Evolutionary conservation across 441 rosid genomes (phyloP).

Genomic region (Gossypium davidsonii): DNA sequence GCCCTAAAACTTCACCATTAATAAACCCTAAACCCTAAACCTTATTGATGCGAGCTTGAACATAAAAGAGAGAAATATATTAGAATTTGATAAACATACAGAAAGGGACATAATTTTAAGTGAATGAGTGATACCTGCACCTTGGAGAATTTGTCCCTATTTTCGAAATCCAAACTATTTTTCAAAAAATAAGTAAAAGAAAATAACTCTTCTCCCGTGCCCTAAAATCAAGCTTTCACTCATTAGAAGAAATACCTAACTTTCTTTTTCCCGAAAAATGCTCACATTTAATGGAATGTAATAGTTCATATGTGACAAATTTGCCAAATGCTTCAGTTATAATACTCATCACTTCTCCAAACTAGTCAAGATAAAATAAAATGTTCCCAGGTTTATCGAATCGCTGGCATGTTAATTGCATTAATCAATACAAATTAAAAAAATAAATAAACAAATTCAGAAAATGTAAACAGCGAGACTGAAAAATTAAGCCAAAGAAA

Average conservation of each 20-base stretch:
- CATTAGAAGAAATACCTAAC: not conserved
- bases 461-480: not conserved
- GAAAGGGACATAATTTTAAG: not conserved
- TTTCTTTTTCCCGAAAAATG: not conserved
- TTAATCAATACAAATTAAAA: not conserved
- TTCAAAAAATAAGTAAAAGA: not conserved
- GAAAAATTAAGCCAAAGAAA: not conserved
- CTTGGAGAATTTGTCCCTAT: not conserved
- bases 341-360: not conserved
- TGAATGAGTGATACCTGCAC: not conserved
- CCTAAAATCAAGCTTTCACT: not conserved
- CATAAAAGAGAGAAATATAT: not conserved
- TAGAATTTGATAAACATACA: not conserved
- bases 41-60: not conserved
- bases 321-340: not conserved
- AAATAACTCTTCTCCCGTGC: not conserved
- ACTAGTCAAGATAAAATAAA: not conserved
- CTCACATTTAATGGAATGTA: not conserved
- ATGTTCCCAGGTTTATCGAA: not conserved
- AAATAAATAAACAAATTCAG: not conserved
- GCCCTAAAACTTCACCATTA: slow-evolving; percentile 6
- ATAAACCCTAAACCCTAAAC: not conserved
- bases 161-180: not conserved
- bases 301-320: not conserved
- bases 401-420: not conserved